phyloP scores from a whole-genome alignment of 768 basidiomycete species.

The Porphyrellus cyaneotinctus region DNA sequence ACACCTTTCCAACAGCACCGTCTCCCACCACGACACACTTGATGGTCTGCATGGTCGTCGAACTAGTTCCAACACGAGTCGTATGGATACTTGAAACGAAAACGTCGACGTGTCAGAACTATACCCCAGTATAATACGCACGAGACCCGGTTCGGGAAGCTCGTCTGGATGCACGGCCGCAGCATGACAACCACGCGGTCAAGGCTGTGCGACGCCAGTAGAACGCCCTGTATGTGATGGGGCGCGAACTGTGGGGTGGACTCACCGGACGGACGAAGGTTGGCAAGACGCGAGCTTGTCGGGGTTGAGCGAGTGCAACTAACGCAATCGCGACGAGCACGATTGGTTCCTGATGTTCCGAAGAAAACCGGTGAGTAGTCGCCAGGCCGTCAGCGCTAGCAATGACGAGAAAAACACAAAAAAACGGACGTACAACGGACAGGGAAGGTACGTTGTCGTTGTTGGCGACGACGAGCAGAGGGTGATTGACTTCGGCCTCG shows the following conservation, averaged over 20 bases:
- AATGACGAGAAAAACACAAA: neutral
- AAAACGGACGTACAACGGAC: constrained; percentile 17
- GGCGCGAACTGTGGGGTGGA: neutral
- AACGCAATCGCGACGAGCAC: constrained; percentile 28
- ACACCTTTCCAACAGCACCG: constrained; percentile 96
- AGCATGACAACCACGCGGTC: constrained; percentile 31
- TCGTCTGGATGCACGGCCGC: constrained; percentile 12
- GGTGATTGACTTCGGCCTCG: constrained; percentile 25
- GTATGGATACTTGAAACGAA: constrained; percentile 14
- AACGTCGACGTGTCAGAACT: constrained; percentile 15
- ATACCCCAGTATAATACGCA: constrained; percentile 15
- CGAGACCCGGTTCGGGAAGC: constrained; percentile 25
- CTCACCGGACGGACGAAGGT: constrained; percentile 22
- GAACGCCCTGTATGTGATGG: constrained; percentile 5
- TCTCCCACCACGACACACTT: constrained; percentile 98
- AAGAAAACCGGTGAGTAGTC: constrained; percentile 21
- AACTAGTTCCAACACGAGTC: constrained; percentile 14
- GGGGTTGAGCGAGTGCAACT: constrained; percentile 17
- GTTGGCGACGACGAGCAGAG: constrained; percentile 29
- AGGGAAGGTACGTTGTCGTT: constrained; percentile 20
- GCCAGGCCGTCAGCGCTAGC: neutral
- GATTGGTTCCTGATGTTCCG: constrained; percentile 22
- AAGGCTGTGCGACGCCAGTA: constrained; percentile 23
- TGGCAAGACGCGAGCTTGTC: constrained; percentile 20
- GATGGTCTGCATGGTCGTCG: constrained; percentile 80